Base-by-base conservation (phyloP, 2,329 filamentous ascomycete genomes). In the Exophiala lecanii-corni region DNA sequence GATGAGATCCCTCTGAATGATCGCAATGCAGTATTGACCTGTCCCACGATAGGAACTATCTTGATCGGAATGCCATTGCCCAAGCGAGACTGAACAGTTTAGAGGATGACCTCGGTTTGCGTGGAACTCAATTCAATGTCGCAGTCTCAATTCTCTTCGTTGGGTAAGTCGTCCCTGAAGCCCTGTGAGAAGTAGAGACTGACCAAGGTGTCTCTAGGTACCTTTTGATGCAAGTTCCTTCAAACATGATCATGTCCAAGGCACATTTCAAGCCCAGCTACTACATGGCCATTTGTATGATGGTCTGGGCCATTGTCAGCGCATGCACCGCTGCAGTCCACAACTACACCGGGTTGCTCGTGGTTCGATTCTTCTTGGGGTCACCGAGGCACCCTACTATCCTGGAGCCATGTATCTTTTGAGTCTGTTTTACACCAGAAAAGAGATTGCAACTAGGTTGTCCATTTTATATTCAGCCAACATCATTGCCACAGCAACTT, bases 381-480 rank as follows among this genome's bases (percentile, higher is more conserved):
- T 65, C 37, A 82, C 81, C 46, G 81, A 66, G 38, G 60, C 59
- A 1, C 66, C 66, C 1, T 82, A 81, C 59, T 66, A 82, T 18
- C 79, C 81, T 0, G 81, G 76, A 81, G 35, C 68, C 82, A 13
- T 80, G 75, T 0, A 79, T 80, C 51, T 84, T 77, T 73, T 51
- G 9, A 39, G 39, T 3, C 16, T 42, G 17, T 47, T 47, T 35
- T 84, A 84, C 60, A 83, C 79, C 1, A 70, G 78, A 32, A 70
- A 73, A 36, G 76, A 79, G 61, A 56, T 80, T 49, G 71, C 73
- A 12, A 65, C 65, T 37, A 25, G 53, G 13, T 77, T 79, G 53
- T 75, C 76, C 42, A 69, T 80, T 20, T 60, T 81, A 16, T 80
- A 79, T 60, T 75, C 75, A 47, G 75, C 76, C 2, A 78, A 78